Conservation (phyloP, 2,329 filamentous ascomycete species). For the Aspergillus ustus region DNA sequence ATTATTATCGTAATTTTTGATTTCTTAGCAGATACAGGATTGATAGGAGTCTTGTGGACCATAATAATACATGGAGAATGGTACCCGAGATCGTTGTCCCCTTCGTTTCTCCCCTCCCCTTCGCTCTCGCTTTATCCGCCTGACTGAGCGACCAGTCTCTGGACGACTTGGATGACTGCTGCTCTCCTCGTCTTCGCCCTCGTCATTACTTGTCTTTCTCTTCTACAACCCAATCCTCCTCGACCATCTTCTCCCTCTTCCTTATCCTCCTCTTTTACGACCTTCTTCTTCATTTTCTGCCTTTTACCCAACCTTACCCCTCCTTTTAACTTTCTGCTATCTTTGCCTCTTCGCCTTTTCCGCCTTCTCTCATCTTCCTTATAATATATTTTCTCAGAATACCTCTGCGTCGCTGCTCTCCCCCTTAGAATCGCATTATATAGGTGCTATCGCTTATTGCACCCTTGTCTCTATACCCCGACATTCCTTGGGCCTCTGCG, state of each 20-base stretch:
- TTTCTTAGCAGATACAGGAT: not conserved
- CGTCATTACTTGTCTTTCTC: not conserved
- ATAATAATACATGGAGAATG: not conserved
- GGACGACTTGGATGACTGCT: constrained; percentile 5
- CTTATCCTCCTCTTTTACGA: constrained; percentile 11
- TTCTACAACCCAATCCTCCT: constrained; percentile 4
- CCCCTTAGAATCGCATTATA: constrained; percentile 13
- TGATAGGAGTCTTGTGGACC: not conserved
- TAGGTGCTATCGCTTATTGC: constrained; percentile 13
- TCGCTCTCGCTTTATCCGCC: constrained; percentile 10
- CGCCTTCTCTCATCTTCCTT: constrained; percentile 16
- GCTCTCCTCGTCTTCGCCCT: constrained; percentile 4
- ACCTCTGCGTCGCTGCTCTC: constrained; percentile 14
- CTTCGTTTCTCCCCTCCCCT: constrained; percentile 8
- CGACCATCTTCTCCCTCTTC: not conserved
- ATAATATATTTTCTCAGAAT: constrained; percentile 18
- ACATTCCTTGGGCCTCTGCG: constrained; percentile 14
- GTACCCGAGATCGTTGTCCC: not conserved
- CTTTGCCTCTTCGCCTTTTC: constrained; percentile 19
- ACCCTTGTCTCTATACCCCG: constrained; percentile 20
- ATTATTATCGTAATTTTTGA: not conserved
- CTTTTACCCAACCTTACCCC: constrained; percentile 23
- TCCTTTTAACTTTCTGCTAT: constrained; percentile 28
- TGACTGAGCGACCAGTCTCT: constrained; percentile 14
- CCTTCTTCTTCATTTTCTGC: constrained; percentile 16